Conservation (phyloP, 345 rosid species). For the Acer negundo region DNA sequence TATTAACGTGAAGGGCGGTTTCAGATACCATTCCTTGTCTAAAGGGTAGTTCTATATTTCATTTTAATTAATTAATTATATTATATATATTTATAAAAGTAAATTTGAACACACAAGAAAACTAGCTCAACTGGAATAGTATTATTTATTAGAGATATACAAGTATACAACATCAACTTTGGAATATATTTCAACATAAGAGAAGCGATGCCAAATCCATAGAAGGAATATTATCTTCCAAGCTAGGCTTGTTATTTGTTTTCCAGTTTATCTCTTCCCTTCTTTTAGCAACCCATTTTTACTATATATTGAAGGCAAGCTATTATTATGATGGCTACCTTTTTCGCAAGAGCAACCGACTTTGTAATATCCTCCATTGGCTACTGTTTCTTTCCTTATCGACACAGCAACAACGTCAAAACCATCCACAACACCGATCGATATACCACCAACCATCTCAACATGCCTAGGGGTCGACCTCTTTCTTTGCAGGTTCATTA, state of each 20-base stretch:
- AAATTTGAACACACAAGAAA: conserved; percentile 26
- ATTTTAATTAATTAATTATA: no score
- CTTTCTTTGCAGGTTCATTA: conserved; percentile 85
- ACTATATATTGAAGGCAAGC: conserved; percentile 30
- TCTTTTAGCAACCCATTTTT: conserved; percentile 13
- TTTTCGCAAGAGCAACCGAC: conserved; percentile 46
- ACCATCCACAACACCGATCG: conserved; percentile 18
- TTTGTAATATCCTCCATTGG: conserved; percentile 58
- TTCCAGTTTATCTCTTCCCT: conserved; percentile 11
- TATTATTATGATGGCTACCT: conserved; percentile 37
- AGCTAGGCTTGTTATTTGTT: conserved; percentile 10
- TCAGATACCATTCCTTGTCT: conserved; percentile 41
- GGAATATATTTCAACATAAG: conserved; percentile 49
- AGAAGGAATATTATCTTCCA: conserved; percentile 18
- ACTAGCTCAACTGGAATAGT: conserved; percentile 15
- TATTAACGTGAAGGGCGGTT: not conserved
- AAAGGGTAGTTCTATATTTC: not conserved
- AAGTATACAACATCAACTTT: conserved; percentile 16
- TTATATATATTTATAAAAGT: not conserved
- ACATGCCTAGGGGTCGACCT: conserved; percentile 74
- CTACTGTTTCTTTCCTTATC: conserved; percentile 59
- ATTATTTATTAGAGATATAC: conserved; percentile 9
- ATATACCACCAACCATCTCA: conserved; percentile 17
- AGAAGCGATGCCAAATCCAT: conserved; percentile 45
- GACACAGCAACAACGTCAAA: conserved; percentile 18